phyloP scores from a whole-genome alignment of 2,329 filamentous ascomycete genomes.

The Colletotrichum somersetense region DNA sequence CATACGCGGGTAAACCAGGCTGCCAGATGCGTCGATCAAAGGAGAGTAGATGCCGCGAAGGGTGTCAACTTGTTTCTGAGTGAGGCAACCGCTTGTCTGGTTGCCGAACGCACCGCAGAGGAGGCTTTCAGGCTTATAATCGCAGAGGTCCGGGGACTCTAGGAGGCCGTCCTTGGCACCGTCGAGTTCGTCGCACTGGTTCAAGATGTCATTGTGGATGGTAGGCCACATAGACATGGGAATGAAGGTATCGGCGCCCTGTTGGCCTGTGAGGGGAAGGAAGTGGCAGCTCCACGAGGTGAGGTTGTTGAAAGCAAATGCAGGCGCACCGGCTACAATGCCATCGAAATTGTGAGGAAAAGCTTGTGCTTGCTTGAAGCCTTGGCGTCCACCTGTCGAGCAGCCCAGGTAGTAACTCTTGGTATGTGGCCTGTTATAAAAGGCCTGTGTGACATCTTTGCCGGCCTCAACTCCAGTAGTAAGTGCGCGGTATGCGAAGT shows the following conservation, averaged over 20 bases:
- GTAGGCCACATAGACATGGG: constrained; percentile 44
- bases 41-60: constrained; percentile 50
- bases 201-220: constrained; percentile 41
- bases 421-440: constrained; percentile 54
- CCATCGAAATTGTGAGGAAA: constrained; percentile 65
- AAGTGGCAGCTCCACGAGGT: constrained; percentile 58
- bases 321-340: constrained; percentile 62
- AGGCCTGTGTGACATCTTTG: constrained; percentile 58
- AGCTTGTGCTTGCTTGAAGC: constrained; percentile 59
- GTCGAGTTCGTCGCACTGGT: constrained; percentile 65
- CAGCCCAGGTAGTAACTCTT: constrained; percentile 67
- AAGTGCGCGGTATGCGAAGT: constrained; percentile 50
- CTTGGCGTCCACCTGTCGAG: constrained; percentile 67
- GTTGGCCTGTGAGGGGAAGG: constrained; percentile 56
- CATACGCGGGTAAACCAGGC: constrained; percentile 57
- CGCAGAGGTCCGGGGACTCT: constrained; percentile 58
- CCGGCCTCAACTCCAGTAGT: constrained; percentile 52
- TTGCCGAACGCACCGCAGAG: constrained; percentile 49
- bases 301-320: constrained; percentile 57
- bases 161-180: constrained; percentile 63
- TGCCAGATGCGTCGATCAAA: constrained; percentile 48
- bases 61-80: constrained; percentile 53
- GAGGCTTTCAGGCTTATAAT: constrained; percentile 56
- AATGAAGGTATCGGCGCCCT: constrained; percentile 48
- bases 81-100: constrained; percentile 2